A percentile compares a stretch with the other conserved stretches of the same genome.
phyloP scores from a whole-genome alignment of 768 basidiomycete species.

The Boletus tomentosulus region DNA sequence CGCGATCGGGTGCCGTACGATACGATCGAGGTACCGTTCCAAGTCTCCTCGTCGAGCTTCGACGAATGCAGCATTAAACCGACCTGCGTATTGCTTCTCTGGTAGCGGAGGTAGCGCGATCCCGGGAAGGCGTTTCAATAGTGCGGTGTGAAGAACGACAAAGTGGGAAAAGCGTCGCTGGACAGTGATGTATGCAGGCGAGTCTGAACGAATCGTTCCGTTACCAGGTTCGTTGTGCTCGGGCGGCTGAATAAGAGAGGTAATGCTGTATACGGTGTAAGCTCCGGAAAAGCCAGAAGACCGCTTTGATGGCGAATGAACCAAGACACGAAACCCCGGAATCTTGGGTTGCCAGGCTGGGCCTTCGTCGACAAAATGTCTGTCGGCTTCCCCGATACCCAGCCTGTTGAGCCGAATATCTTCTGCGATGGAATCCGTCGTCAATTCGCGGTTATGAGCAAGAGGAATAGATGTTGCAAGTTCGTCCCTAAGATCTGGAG shows the following conservation, averaged over 20 bases:
- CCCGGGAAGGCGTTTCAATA: slow-evolving; percentile 66
- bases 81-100: slow-evolving; percentile 79
- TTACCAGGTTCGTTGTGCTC: slow-evolving; percentile 17
- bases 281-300: slow-evolving; percentile 62
- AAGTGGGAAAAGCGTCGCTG: slow-evolving; percentile 85
- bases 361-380: slow-evolving; percentile 66
- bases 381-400: slow-evolving; percentile 56
- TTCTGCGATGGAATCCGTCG: slow-evolving; percentile 40
- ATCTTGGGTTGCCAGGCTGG: slow-evolving; percentile 72
- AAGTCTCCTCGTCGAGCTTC: slow-evolving; percentile 79
- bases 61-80: slow-evolving; percentile 78
- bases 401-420: slow-evolving; percentile 35
- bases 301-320: slow-evolving; percentile 79
- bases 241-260: slow-evolving; percentile 40
- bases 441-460: slow-evolving; percentile 26
- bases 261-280: slow-evolving; percentile 73
- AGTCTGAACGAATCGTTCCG: slow-evolving; percentile 22
- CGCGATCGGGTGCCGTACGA: slow-evolving; percentile 73
- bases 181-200: slow-evolving; percentile 63
- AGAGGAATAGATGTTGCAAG: slow-evolving; percentile 15
- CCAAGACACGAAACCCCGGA: slow-evolving; percentile 66
- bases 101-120: slow-evolving; percentile 79
- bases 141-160: slow-evolving; percentile 66
- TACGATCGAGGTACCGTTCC: slow-evolving; percentile 67
- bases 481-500: slow-evolving; percentile 30